Evolutionary conservation across 2,329 filamentous ascomycete species (phyloP), one percentile per base, ranked within the genome.

Genomic region (Pezicula radicicola): DNA sequence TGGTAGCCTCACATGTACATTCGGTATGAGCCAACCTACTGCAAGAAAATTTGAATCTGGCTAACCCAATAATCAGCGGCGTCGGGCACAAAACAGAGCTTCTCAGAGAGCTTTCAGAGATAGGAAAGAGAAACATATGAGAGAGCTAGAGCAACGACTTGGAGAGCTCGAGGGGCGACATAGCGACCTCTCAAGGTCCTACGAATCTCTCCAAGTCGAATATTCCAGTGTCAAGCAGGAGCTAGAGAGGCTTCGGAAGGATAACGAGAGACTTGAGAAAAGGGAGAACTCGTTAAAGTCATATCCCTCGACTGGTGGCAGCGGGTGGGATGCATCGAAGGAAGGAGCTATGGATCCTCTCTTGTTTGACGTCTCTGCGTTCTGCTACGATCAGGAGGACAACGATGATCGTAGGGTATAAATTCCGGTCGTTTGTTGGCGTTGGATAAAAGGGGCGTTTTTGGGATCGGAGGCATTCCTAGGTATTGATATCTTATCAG

Each of bases 81-180:
- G 81, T 54, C 72, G 80, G 62, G 80, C 80, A 43, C 81, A 84
- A 59, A 84, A 84, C 58, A 75, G 80, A 49, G 80, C 80, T 37
- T 83, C 81, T 2, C 81, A 84, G 63, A 71, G 81, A 52, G 81
- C 80, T 1, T 84, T 84, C 62, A 73, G 81, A 45, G 80, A 85
- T 63, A 75, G 81, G 49, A 85, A 84, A 61, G 81, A 87, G 62
- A 82, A 85, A 64, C 78, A 84, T 55, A 84, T 85, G 61, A 78
- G 79, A 55, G 83, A 86, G 58, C 76, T 87, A 18, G 83, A 86
- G 64, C 64, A 72, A 35, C 75, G 82, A 59, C 75, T 86, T 30
- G 68, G 67, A 44, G 75, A 79, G 16, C 69, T 81, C 46, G 76
- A 77, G 55, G 74, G 78, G 21, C 79, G 77, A 58, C 80, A 84